phyloP scores from a whole-genome alignment of 108 stramenopile genomes.

The Thalassiosira profunda region DNA sequence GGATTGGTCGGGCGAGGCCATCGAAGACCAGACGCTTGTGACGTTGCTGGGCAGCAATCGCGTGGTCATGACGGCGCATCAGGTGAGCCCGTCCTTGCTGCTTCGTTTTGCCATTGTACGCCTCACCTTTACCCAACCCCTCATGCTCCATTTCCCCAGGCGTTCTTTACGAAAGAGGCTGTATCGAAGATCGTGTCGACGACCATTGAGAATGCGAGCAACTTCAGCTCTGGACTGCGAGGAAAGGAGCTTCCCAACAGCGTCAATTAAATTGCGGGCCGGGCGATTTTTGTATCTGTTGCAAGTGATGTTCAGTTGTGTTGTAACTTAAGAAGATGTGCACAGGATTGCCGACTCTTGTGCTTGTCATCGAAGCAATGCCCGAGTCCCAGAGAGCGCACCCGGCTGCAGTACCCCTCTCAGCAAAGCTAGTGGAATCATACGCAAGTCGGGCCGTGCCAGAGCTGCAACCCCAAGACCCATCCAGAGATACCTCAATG shows the following conservation, averaged over 20 bases:
- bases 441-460: slow-evolving; percentile 31
- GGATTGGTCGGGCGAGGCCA: slow-evolving; percentile 66
- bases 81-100: slow-evolving; percentile 37
- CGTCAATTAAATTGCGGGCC: too few species aligned
- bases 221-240: slow-evolving; percentile 44
- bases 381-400: slow-evolving; percentile 29
- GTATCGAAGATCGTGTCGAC: slow-evolving; percentile 76
- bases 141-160: slow-evolving; percentile 50
- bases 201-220: slow-evolving; percentile 62
- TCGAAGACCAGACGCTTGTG: slow-evolving; percentile 52
- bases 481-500: slow-evolving; percentile 56
- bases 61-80: slow-evolving; percentile 64
- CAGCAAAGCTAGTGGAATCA: slow-evolving; percentile 37
- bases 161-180: slow-evolving; percentile 86
- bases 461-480: slow-evolving; percentile 18
- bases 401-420: slow-evolving; percentile 44
- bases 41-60: slow-evolving; percentile 64
- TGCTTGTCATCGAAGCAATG: slow-evolving; percentile 5
- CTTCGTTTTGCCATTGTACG: neutral
- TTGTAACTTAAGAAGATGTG: too few species aligned
- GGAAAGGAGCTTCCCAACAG: slow-evolving; percentile 42
- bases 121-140: neutral
- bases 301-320: too few species aligned
- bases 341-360: too few species aligned
- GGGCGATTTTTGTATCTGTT: too few species aligned